phyloP scores from a whole-genome alignment of 2,329 filamentous ascomycete genomes.

The Scortechinia acanthostroma region DNA sequence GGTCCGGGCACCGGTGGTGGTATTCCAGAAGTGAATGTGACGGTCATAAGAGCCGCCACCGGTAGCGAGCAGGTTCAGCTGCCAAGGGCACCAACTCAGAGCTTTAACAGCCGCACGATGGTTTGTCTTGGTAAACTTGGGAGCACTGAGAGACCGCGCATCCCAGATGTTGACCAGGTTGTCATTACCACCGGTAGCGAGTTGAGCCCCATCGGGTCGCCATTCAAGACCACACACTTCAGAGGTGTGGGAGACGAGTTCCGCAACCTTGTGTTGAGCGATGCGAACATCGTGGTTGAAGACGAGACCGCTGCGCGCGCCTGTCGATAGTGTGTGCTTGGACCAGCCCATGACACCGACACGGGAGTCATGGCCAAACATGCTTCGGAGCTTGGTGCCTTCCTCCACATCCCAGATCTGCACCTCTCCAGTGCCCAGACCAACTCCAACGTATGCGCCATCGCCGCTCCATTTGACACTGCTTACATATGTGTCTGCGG shows the following conservation, averaged over 20 bases:
- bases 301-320: slow-evolving; percentile 86
- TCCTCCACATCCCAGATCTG: slow-evolving; percentile 99
- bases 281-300: slow-evolving; percentile 98
- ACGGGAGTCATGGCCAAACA: slow-evolving; percentile 94
- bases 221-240: slow-evolving; percentile 98
- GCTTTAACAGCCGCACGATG: slow-evolving; percentile 98
- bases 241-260: slow-evolving; percentile 92
- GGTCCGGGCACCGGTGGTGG: slow-evolving; percentile 89
- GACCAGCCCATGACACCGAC: slow-evolving; percentile 99
- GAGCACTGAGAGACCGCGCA: slow-evolving; percentile 81
- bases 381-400: slow-evolving; percentile 89
- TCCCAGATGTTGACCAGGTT: slow-evolving; percentile 99
- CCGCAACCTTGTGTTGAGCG: slow-evolving; percentile 93
- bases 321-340: slow-evolving; percentile 94
- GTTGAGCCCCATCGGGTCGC: slow-evolving; percentile 91
- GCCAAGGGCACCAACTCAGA: slow-evolving; percentile 97
- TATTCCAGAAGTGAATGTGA: slow-evolving; percentile 99
- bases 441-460: slow-evolving; percentile 90
- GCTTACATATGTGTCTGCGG: slow-evolving; percentile 87
- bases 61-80: slow-evolving; percentile 91
- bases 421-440: slow-evolving; percentile 88
- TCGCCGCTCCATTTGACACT: slow-evolving; percentile 99
- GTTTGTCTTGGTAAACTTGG: slow-evolving; percentile 99
- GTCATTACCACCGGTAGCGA: slow-evolving; percentile 96
- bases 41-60: slow-evolving; percentile 94